Percentiles rank a stretch among this genome's conserved stretches.
phyloP scores from a whole-genome alignment of 306 rosid species.

The Urtica urens region DNA sequence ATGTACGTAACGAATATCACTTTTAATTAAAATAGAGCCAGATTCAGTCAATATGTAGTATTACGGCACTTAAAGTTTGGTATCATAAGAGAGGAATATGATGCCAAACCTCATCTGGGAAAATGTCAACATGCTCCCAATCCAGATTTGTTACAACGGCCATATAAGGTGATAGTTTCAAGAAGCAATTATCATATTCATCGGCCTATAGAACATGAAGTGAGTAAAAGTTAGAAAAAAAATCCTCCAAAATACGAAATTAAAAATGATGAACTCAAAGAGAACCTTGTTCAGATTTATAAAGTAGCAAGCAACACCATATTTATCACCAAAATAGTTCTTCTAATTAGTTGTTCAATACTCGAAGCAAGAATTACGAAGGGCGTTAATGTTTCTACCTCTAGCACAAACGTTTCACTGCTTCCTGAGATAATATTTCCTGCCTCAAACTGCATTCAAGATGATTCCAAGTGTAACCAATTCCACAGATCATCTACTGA shows the following conservation, averaged over 20 bases:
- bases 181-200: constrained; percentile 24
- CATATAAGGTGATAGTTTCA: constrained; percentile 15
- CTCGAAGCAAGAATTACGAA: too few relatives aligned
- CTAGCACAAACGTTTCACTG: constrained; percentile 23
- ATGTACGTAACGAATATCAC: too few relatives aligned
- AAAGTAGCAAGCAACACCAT: too few relatives aligned
- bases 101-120: constrained; percentile 12
- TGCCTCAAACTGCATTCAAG: constrained; percentile 17
- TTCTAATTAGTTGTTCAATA: too few relatives aligned
- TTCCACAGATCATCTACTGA: constrained; percentile 9
- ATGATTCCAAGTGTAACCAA: constrained; percentile 4
- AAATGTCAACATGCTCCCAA: constrained; percentile 27
- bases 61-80: too few relatives aligned
- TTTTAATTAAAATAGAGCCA: too few relatives aligned
- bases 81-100: not conserved
- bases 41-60: too few relatives aligned
- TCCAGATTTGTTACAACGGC: constrained; percentile 19
- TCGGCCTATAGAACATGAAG: constrained; percentile 20
- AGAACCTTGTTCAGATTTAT: not conserved
- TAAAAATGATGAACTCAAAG: not conserved
- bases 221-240: not conserved
- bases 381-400: constrained; percentile 18
- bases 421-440: constrained; percentile 21
- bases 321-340: too few relatives aligned
- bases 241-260: not conserved